Conservation (phyloP, 2,329 filamentous ascomycete genomes). For the Malbranchea zuffiana region DNA sequence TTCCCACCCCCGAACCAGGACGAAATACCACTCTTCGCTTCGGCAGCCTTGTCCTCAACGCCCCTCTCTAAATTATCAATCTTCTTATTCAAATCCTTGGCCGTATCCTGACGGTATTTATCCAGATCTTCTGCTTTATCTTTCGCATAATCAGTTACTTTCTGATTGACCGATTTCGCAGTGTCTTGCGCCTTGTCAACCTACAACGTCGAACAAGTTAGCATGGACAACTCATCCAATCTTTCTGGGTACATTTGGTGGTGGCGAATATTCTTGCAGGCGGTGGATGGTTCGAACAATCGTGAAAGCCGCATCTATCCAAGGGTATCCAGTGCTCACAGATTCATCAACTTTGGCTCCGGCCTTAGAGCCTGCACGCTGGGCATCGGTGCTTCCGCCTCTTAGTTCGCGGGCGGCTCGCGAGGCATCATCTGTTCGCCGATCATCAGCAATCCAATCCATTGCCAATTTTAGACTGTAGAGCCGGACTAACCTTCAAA, state of each 20-base stretch:
- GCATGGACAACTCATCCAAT: no score
- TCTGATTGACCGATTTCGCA: conserved; percentile 47
- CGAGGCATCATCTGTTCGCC: conserved; percentile 60
- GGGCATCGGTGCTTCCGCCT: conserved; percentile 50
- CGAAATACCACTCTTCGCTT: conserved; percentile 74
- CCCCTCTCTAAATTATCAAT: conserved; percentile 73
- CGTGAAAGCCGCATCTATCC: background rate
- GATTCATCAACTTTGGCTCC: conserved; percentile 58
- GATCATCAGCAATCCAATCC: background rate
- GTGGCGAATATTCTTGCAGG: no score
- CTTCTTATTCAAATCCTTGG: conserved; percentile 39
- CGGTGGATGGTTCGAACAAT: background rate
- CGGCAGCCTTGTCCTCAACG: conserved; percentile 63
- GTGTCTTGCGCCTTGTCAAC: conserved; percentile 50
- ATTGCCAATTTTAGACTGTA: background rate
- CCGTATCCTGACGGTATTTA: conserved; percentile 54
- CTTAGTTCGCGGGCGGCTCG: conserved; percentile 56
- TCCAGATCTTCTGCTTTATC: conserved; percentile 47
- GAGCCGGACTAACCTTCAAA: conserved; percentile 56
- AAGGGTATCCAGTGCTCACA: conserved; percentile 43
- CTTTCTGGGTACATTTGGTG: no score
- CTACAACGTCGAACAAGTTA: conserved; percentile 31
- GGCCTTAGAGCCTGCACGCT: conserved; percentile 50
- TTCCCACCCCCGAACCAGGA: conserved; percentile 66
- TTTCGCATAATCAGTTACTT: conserved; percentile 49